Base-by-base conservation (phyloP, 2,329 filamentous ascomycete genomes). In the Stagonosporopsis rhizophila region DNA sequence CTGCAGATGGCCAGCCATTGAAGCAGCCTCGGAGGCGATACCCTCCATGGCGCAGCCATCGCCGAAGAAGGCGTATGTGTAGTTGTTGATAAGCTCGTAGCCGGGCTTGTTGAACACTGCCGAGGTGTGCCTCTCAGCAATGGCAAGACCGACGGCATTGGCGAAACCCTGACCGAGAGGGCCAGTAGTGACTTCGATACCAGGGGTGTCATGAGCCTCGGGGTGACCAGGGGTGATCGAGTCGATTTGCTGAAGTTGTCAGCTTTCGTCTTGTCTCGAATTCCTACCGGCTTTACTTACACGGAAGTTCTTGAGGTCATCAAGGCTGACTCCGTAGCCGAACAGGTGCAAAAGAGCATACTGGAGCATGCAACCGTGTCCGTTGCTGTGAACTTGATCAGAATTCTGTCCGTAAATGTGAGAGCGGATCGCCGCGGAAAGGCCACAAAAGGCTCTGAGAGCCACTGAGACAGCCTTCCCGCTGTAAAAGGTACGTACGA, bases 1-100 rank as follows among this genome's bases (percentile, higher is more conserved):
- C 86, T 98, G 90, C 79, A 98, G 86, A 83, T 99, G 95, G 75
- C 95, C 95, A 69, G 95, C 95, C 69, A 92, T 85, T 59, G 92
- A 96, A 69, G 85, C 91, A 73, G 95, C 94, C 84, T 99, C 95
- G 75, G 87, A 87, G 67, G 95, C 92, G 82, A 99, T 86, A 85
- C 95, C 95, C 85, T 99, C 95, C 93, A 96, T 96, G 81, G 96
- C 87, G 82, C 95, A 99, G 68, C 95, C 95, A 84, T 99, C 95
- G 77, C 95, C 95, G 77, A 99, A 91, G 87, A 98, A 96, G 80
- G 80, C 82, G 83, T 93, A 99, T 77, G 95, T 99, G 87, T 97
- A 87, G 89, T 98, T 97, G 87, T 96, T 89, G 80, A 96, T 81
- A 55, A 99, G 81, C 67, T 92, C 88, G 80, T 89, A 98, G 64